Evolutionary conservation across 805 yeast species (phyloP), one percentile per base, ranked within the genome.

Genomic region (Sungouiella thailandica): DNA sequence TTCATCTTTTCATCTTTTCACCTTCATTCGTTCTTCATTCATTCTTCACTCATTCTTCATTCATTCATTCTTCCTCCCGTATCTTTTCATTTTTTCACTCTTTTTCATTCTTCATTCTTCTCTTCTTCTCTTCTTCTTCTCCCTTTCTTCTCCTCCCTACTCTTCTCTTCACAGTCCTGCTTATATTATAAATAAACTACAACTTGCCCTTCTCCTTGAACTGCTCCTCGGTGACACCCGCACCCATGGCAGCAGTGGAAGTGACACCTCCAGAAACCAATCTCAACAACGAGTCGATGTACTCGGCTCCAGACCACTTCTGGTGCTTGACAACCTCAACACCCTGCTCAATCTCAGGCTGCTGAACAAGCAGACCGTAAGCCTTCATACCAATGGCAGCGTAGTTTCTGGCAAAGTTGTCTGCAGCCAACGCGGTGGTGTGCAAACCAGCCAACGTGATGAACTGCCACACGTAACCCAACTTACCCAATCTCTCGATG

Each of bases 251-350:
- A 47, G 97, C 95, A 31, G 97, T 90, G 13, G 95, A 82, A 32
- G 89, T 74, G 38, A 89, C 83, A 68, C 97, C 97, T 52, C 97
- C 97, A 36, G 93, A 81, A 17, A 88, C 93, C 64, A 87, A 71
- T 63, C 82, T 88, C 61, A 90, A 78, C 55, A 90, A 70, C 40
- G 86, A 81, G 63, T 90, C 97, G 55, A 90, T 83, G 70, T 87
- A 89, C 65, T 86, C 95, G 19, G 97, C 97, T 58, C 97, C 97
- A 27, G 96, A 87, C 97, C 97, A 90, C 64, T 89, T 87, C 66
- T 90, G 97, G 65, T 90, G 97, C 73, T 88, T 90, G 44, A 90
- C 94, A 39, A 90, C 95, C 63, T 90, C 97, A 46, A 89, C 96
- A 46, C 86, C 89, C 40, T 70, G 71, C 52, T 81, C 86, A 60